Conservation (phyloP, 192 early-diverging fungal species). For the Backusella circina region DNA sequence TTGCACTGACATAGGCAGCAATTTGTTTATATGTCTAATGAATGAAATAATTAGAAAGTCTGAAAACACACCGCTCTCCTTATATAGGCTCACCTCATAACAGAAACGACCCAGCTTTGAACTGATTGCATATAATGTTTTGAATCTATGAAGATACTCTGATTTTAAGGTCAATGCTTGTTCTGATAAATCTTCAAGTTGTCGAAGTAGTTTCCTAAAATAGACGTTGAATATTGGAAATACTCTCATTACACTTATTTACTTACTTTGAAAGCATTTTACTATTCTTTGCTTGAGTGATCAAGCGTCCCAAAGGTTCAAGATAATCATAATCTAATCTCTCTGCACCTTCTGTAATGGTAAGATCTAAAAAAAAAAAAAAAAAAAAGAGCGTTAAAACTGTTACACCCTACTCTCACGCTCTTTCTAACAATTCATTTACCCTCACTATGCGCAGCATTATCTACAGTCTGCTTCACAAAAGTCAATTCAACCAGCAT, state of each 20-base stretch:
- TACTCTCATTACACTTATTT: neutral
- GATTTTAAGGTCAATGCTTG: conserved; percentile 41
- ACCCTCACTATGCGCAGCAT: conserved; percentile 35
- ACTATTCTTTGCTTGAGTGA: conserved; percentile 42
- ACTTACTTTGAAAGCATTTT: conserved; percentile 55
- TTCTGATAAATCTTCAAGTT: conserved; percentile 53
- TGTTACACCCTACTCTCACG: neutral
- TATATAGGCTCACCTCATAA: conserved; percentile 31
- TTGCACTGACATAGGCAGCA: conserved; percentile 37
- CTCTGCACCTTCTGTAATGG: conserved; percentile 37
- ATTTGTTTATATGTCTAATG: conserved; percentile 34
- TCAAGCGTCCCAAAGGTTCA: conserved; percentile 35
- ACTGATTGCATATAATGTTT: conserved; percentile 41
- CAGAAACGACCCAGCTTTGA: conserved; percentile 45
- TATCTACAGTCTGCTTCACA: conserved; percentile 33
- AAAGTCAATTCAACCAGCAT: conserved; percentile 54
- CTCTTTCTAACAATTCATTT: neutral
- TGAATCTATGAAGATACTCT: conserved; percentile 42
- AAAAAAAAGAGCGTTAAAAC: neutral
- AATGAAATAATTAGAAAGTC: neutral
- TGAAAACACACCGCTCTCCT: neutral
- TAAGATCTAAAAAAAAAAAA: conserved; percentile 23
- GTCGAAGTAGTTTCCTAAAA: conserved; percentile 59
- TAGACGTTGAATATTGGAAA: neutral
- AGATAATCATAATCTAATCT: conserved; percentile 44